Conservation (phyloP, 805 yeast species). For the Jamesozyma piceae region DNA sequence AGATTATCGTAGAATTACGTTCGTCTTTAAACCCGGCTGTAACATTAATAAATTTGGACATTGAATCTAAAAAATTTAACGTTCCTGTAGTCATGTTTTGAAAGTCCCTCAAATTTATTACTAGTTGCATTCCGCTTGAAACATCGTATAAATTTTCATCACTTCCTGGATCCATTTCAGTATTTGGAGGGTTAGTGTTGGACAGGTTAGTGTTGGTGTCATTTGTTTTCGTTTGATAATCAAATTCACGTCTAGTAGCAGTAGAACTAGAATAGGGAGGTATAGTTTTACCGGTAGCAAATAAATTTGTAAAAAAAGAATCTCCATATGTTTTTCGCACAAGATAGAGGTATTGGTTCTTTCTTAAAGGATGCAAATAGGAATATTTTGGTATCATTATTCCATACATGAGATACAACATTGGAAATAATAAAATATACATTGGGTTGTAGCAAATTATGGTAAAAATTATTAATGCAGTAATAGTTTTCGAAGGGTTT, state of each 20-base stretch:
- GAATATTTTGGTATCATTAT: constrained; percentile 64
- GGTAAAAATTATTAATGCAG: constrained; percentile 51
- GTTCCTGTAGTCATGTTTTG: constrained; percentile 55
- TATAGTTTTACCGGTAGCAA: constrained; percentile 15
- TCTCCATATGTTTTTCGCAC: constrained; percentile 43
- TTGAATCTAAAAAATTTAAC: constrained; percentile 39
- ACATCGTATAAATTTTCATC: constrained; percentile 9
- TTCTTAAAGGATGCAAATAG: constrained; percentile 53
- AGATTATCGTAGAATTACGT: constrained; percentile 51
- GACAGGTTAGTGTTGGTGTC: background rate
- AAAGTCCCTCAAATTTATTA: constrained; percentile 60
- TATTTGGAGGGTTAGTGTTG: background rate
- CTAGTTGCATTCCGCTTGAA: constrained; percentile 31
- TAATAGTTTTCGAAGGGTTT: constrained; percentile 58
- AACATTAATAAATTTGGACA: constrained; percentile 49
- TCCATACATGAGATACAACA: constrained; percentile 44
- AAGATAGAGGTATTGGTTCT: constrained; percentile 34
- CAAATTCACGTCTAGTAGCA: background rate
- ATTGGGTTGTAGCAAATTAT: constrained; percentile 65
- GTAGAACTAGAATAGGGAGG: background rate
- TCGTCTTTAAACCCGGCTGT: constrained; percentile 68
- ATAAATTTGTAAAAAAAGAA: constrained; percentile 37
- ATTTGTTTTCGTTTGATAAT: background rate
- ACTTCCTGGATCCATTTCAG: background rate
- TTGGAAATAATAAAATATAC: constrained; percentile 54